Evolutionary conservation across 2,329 filamentous ascomycete genomes (phyloP), one percentile per base, ranked within the genome.

Genomic region (Aureobasidium melanogenum): DNA sequence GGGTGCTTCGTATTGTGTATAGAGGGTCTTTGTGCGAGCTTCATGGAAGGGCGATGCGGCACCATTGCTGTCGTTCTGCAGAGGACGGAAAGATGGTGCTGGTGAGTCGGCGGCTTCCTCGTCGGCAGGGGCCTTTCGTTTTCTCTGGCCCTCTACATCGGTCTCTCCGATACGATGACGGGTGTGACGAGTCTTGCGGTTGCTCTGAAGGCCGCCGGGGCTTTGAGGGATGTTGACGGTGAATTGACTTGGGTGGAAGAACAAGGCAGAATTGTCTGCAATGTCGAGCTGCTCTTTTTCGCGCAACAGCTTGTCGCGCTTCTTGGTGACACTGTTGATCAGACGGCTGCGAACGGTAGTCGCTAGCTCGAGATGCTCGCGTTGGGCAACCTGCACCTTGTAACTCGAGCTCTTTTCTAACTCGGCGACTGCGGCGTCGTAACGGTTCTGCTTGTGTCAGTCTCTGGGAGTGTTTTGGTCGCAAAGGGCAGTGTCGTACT

Each of bases 241-340:
- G 73, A 86, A 87, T 66, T 87, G 84, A 64, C 82, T 85, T 15
- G 84, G 84, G 64, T 87, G 83, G 7, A 87, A 77, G 12, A 87
- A 80, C 57, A 86, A 77, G 7, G 84, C 82, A 68, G 85, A 87
- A 71, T 81, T 86, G 71, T 87, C 84, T 3, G 83, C 83, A 63
- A 87, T 82, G 66, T 87, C 85, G 26, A 87, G 75, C 68, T 86
- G 84, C 66, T 87, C 84, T 69, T 87, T 87, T 68, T 87, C 84
- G 63, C 82, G 81, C 73, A 84, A 78, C 62, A 87, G 73, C 41
- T 81, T 76, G 61, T 79, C 75, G 56, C 82, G 79, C 66, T 83
- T 84, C 67, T 81, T 78, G 28, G 80, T 80, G 57, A 87, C 78
- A 43, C 76, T 79, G 64, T 83, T 78, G 44, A 83, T 78, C 41